A percentile compares a stretch with the other conserved stretches of the same genome.
phyloP scores from a whole-genome alignment of 169 alveolate species.

The Cryptosporidium parvum region DNA sequence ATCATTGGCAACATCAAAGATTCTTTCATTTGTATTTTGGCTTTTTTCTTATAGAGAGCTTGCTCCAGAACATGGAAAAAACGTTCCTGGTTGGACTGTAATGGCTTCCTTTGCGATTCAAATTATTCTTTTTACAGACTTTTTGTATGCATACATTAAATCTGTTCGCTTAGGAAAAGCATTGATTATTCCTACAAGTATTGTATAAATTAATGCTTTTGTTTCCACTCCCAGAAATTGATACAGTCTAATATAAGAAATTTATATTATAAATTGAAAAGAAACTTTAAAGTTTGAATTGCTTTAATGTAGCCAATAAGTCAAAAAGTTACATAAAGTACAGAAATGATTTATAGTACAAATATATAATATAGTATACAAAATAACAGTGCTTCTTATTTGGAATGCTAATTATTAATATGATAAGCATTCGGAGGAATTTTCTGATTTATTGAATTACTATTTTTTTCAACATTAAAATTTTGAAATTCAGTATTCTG shows the following conservation, averaged over 20 bases:
- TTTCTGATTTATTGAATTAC: background rate
- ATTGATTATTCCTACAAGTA: slow-evolving; percentile 75
- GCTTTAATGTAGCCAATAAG: slow-evolving; percentile 11
- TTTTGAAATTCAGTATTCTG: background rate
- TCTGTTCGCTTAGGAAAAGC: slow-evolving; percentile 80
- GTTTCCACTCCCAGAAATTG: background rate
- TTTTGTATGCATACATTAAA: slow-evolving; percentile 79
- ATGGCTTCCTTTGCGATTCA: slow-evolving; percentile 78
- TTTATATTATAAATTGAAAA: background rate
- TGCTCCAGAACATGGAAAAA: slow-evolving; percentile 66
- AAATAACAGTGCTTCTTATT: background rate
- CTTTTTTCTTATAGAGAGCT: slow-evolving; percentile 82
- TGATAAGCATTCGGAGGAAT: slow-evolving; percentile 70
- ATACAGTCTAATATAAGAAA: background rate
- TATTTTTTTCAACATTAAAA: background rate
- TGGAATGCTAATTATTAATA: slow-evolving; percentile 9
- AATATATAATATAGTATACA: slow-evolving; percentile 1
- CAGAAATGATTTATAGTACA: background rate
- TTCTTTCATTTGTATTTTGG: slow-evolving; percentile 83
- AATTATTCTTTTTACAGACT: slow-evolving; percentile 80
- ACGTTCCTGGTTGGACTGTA: slow-evolving; percentile 81
- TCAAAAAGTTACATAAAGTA: slow-evolving; percentile 15
- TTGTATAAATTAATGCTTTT: slow-evolving; percentile 22
- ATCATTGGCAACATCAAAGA: slow-evolving; percentile 78
- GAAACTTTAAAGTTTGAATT: slow-evolving; percentile 6